A percentile compares a stretch with the other conserved stretches of the same genome.
Evolutionary conservation across 495 filamentous ascomycete genomes (phyloP).

Genomic region (Aspergillus haitiensis): DNA sequence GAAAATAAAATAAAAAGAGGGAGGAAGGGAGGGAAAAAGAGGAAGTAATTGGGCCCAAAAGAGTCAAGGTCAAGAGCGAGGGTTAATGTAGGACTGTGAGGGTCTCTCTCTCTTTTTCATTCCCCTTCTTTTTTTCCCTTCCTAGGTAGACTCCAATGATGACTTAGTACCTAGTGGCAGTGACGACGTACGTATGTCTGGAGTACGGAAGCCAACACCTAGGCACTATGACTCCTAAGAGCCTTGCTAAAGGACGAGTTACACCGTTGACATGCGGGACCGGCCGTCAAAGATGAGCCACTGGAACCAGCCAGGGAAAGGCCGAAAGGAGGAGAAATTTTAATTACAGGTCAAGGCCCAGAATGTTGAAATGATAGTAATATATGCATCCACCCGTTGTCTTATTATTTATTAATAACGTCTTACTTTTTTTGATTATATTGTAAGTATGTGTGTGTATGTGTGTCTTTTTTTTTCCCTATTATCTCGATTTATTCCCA

Average conservation of each 20-base stretch:
- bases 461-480: not conserved
- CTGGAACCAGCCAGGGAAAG: slow-evolving; percentile 15
- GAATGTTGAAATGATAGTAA: slow-evolving; percentile 15
- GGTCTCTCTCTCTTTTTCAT: slow-evolving; percentile 19
- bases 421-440: slow-evolving; percentile 1
- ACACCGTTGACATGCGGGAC: slow-evolving; percentile 24
- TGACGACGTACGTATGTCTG: slow-evolving; percentile 3
- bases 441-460: not conserved
- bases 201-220: not conserved
- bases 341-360: slow-evolving; percentile 23
- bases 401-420: slow-evolving; percentile 1
- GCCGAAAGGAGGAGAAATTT: slow-evolving; percentile 14
- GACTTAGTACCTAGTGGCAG: slow-evolving; percentile 14
- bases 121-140: not conserved
- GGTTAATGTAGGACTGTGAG: slow-evolving; percentile 24
- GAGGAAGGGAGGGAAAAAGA: slow-evolving; percentile 16
- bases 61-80: slow-evolving; percentile 25
- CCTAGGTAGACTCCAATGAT: not conserved
- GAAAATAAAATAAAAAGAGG: slow-evolving; percentile 15
- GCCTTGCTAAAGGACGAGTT: slow-evolving; percentile 20
- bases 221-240: slow-evolving; percentile 4
- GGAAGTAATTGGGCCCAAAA: slow-evolving; percentile 20
- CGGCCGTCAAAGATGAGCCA: slow-evolving; percentile 21
- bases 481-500: not conserved
- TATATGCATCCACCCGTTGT: slow-evolving; percentile 21